Percentiles rank a stretch among this genome's conserved stretches.
Evolutionary conservation across 163 green algal species (phyloP).

Genomic region (Trebouxiophyceae sp.): DNA sequence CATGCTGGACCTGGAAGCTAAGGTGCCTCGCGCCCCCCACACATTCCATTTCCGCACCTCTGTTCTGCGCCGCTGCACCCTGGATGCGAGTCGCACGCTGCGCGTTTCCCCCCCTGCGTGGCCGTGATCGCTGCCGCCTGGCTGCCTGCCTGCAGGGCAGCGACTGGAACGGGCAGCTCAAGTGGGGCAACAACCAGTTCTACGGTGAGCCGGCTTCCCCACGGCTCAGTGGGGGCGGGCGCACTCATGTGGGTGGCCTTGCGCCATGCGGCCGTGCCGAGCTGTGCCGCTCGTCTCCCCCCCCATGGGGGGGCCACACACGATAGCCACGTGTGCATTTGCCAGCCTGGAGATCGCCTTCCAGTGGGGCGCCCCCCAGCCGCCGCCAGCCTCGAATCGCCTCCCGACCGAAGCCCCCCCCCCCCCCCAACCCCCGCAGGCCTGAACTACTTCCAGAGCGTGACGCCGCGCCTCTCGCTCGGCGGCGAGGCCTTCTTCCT

Average conservation of each 20-base stretch:
- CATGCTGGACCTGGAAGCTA: slow-evolving; percentile 80
- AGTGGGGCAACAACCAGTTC: slow-evolving; percentile 85
- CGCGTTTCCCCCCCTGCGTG: too few relatives aligned
- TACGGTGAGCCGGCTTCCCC: slow-evolving; percentile 60
- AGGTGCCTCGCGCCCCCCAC: slow-evolving; percentile 24
- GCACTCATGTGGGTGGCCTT: too few relatives aligned
- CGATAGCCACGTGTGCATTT: neutral
- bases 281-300: too few relatives aligned
- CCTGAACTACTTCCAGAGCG: slow-evolving; percentile 89
- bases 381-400: too few relatives aligned
- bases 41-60: too few relatives aligned
- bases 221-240: too few relatives aligned
- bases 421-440: slow-evolving; percentile 36
- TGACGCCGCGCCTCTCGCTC: slow-evolving; percentile 76
- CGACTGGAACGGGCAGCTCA: slow-evolving; percentile 94
- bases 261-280: too few relatives aligned
- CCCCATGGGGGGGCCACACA: too few relatives aligned
- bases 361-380: neutral
- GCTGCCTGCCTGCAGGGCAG: slow-evolving; percentile 40
- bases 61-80: too few relatives aligned
- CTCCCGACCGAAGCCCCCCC: too few relatives aligned
- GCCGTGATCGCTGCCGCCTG: too few relatives aligned
- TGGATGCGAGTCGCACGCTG: too few relatives aligned
- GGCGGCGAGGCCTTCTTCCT: slow-evolving; percentile 93
- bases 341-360: neutral